These are phyloP conservation scores for Leccinum subgranulosum DNA, from an alignment of 768 basidiomycete species.

Conservation along the genomic window DNA sequence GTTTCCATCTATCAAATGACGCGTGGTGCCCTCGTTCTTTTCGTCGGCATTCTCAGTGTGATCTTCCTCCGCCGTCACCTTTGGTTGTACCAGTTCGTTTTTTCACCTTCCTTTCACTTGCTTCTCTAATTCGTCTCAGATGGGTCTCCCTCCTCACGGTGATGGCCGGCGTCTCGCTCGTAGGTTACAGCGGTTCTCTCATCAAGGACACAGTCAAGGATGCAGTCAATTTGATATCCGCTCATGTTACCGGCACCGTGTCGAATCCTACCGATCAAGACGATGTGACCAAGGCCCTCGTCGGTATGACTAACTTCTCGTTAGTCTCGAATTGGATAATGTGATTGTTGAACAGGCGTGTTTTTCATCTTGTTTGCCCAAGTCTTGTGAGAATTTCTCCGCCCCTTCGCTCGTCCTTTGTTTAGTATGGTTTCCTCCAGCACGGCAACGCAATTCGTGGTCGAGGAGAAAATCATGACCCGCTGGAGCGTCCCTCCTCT, in stretches of 20 bases:
- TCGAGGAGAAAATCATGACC: conserved; percentile 96
- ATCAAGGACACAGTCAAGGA: conserved; percentile 70
- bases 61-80: conserved; percentile 84
- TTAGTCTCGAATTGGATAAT: conserved; percentile 16
- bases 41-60: conserved; percentile 89
- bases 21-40: conserved; percentile 87
- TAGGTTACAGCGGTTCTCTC: conserved; percentile 87
- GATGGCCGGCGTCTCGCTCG: conserved; percentile 77
- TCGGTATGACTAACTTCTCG: conserved; percentile 45
- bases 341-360: conserved; percentile 53
- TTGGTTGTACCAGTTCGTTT: conserved; percentile 77
- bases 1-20: conserved; percentile 99
- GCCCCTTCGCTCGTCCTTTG: background rate
- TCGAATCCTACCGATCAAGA: conserved; percentile 51
- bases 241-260: conserved; percentile 29
- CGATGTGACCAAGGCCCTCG: conserved; percentile 66
- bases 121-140: conserved; percentile 37
- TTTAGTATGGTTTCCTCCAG: conserved; percentile 37
- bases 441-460: conserved; percentile 88
- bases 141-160: conserved; percentile 91
- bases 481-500: conserved; percentile 84
- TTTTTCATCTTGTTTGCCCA: conserved; percentile 93
- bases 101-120: conserved; percentile 3
- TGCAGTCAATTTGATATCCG: conserved; percentile 22
- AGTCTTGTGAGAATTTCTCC: conserved; percentile 66